phyloP scores from a whole-genome alignment of 345 rosid genomes.

The Sapria himalayana region DNA sequence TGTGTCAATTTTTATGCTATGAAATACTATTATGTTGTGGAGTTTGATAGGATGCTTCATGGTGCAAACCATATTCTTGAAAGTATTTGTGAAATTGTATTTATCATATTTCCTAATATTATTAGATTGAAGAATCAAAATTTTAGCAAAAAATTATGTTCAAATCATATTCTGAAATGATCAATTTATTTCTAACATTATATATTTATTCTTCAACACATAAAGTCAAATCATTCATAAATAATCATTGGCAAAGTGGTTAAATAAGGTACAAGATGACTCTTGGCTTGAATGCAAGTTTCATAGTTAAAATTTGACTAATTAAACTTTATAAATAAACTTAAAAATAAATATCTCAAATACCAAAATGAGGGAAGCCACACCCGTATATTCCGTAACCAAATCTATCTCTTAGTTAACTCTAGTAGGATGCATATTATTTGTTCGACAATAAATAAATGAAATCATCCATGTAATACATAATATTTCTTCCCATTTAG shows the following conservation, averaged over 20 bases:
- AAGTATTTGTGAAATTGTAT: background rate
- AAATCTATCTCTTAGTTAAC: background rate
- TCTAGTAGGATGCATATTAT: background rate
- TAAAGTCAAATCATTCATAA: background rate
- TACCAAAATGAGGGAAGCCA: conserved; percentile 7
- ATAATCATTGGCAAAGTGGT: background rate
- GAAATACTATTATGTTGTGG: background rate
- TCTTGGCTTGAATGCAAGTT: conserved; percentile 7
- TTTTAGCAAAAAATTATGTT: conserved; percentile 1
- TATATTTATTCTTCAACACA: background rate
- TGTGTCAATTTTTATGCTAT: background rate
- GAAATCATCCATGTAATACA: conserved; percentile 4
- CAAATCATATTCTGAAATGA: background rate
- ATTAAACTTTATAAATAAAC: background rate
- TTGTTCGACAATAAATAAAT: background rate
- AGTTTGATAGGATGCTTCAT: background rate
- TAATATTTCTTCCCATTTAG: background rate
- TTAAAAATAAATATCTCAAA: background rate
- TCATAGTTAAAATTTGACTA: conserved; percentile 1
- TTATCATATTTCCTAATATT: background rate
- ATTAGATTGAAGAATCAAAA: background rate
- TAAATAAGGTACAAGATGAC: conserved; percentile 6
- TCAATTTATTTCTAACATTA: background rate
- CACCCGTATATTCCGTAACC: conserved; percentile 5
- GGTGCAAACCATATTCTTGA: background rate